A percentile compares a stretch with the other conserved stretches of the same genome.
Evolutionary conservation across 2,329 filamentous ascomycete genomes (phyloP).

Genomic region (Emericellopsis atlantica): DNA sequence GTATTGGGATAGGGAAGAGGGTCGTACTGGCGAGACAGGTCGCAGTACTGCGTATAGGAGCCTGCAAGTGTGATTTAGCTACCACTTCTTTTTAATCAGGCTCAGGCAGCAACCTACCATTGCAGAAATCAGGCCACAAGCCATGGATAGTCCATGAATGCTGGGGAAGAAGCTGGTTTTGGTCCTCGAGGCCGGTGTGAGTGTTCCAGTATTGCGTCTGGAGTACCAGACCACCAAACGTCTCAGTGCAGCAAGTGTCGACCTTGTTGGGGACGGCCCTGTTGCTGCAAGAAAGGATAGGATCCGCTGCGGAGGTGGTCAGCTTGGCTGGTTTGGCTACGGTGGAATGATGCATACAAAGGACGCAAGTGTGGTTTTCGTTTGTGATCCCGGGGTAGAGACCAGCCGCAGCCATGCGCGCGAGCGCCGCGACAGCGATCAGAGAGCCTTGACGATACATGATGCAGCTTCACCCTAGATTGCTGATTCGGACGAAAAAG

Average conservation of each 20-base stretch:
- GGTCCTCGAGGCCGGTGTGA: slow-evolving; percentile 44
- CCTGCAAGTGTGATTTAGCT: slow-evolving; percentile 21
- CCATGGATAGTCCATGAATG: slow-evolving; percentile 49
- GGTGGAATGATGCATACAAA: slow-evolving; percentile 18
- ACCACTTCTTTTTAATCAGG: background rate
- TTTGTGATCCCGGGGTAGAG: slow-evolving; percentile 30
- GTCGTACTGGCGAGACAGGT: slow-evolving; percentile 51
- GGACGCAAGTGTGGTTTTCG: slow-evolving; percentile 42
- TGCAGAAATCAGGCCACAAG: slow-evolving; percentile 41
- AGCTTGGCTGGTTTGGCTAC: background rate
- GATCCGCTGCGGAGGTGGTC: slow-evolving; percentile 8
- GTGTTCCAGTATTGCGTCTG: slow-evolving; percentile 54
- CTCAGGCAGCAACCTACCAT: slow-evolving; percentile 13
- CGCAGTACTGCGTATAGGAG: slow-evolving; percentile 55
- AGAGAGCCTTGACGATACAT: slow-evolving; percentile 13
- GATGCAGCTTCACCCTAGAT: too few relatives aligned
- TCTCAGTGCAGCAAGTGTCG: slow-evolving; percentile 54
- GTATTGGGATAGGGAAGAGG: slow-evolving; percentile 49
- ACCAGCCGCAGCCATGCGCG: slow-evolving; percentile 19
- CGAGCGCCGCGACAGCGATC: slow-evolving; percentile 12
- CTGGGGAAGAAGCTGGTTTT: slow-evolving; percentile 44
- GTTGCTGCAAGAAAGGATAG: slow-evolving; percentile 34
- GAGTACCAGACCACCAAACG: slow-evolving; percentile 49
- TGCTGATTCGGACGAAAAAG: too few relatives aligned
- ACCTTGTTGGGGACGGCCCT: slow-evolving; percentile 28